A percentile compares a stretch with the other conserved stretches of the same genome.
Evolutionary conservation across 106 monocot species (phyloP).

Genomic region (Triglochin maritima): DNA sequence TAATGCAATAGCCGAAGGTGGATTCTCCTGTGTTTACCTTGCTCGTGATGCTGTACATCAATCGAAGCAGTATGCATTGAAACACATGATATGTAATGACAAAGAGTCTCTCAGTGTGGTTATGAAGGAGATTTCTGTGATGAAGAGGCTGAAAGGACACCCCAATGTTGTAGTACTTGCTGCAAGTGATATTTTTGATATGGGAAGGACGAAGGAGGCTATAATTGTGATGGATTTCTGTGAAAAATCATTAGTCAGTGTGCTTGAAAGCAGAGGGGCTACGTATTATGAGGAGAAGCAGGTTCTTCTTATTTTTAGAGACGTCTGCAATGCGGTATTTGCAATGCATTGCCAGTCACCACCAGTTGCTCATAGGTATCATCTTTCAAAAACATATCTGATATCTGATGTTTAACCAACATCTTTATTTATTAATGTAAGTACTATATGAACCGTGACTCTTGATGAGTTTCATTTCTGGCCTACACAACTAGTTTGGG

Average conservation of each 20-base stretch:
- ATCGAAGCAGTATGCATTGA: slow-evolving; percentile 84
- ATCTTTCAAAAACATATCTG: not conserved
- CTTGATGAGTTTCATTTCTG: no score
- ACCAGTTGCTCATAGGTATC: slow-evolving; percentile 91
- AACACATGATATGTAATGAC: slow-evolving; percentile 89
- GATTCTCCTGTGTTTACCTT: slow-evolving; percentile 89
- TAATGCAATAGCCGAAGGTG: slow-evolving; percentile 82
- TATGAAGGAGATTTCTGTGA: slow-evolving; percentile 78
- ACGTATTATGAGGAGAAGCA: slow-evolving; percentile 84
- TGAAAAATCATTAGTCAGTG: slow-evolving; percentile 76
- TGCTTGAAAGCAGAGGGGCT: slow-evolving; percentile 64
- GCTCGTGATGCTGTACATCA: slow-evolving; percentile 42
- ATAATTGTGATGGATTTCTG: slow-evolving; percentile 88
- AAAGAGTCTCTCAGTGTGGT: slow-evolving; percentile 64
- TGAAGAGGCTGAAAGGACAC: slow-evolving; percentile 77
- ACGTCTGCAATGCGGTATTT: slow-evolving; percentile 93
- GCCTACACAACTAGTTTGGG: no score
- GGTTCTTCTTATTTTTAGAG: slow-evolving; percentile 70
- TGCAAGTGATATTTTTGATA: slow-evolving; percentile 61
- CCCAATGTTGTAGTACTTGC: slow-evolving; percentile 74
- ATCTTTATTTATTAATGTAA: not conserved
- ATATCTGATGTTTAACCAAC: not conserved
- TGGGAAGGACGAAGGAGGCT: slow-evolving; percentile 73
- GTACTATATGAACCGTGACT: no score
- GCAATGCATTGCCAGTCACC: slow-evolving; percentile 93